A percentile compares a stretch with the other conserved stretches of the same genome.
phyloP scores from a whole-genome alignment of 2,329 filamentous ascomycete genomes.

The Calonectria ilicicola region DNA sequence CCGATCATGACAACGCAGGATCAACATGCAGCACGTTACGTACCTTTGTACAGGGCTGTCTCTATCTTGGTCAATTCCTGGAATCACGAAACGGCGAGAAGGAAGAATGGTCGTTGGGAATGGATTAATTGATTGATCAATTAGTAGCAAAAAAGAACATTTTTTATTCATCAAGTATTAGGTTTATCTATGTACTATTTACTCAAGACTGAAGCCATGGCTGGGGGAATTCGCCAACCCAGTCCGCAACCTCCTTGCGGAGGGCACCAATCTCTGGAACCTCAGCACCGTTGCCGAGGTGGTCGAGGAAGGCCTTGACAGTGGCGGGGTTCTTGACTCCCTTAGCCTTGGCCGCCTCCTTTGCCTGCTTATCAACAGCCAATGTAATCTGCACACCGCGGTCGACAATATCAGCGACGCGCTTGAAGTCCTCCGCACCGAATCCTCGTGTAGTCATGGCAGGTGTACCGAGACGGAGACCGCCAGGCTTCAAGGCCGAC shows the following conservation, averaged over 20 bases:
- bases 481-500: constrained; percentile 90
- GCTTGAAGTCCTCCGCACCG: constrained; percentile 83
- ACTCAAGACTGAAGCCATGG: constrained; percentile 43
- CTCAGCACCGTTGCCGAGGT: constrained; percentile 73
- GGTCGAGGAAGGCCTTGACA: constrained; percentile 74
- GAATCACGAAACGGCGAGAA: background rate
- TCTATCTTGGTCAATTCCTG: background rate
- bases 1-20: background rate
- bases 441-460: constrained; percentile 97
- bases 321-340: constrained; percentile 73
- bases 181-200: constrained; percentile 17
- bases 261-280: constrained; percentile 76
- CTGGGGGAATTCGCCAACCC: constrained; percentile 66
- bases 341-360: constrained; percentile 72
- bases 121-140: background rate
- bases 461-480: constrained; percentile 89
- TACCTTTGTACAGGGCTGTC: background rate
- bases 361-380: constrained; percentile 76
- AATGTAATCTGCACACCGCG: constrained; percentile 81
- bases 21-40: background rate
- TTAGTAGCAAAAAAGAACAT: constrained; percentile 20
- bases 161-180: constrained; percentile 6
- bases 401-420: constrained; percentile 85
- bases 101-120: background rate
- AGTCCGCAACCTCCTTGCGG: constrained; percentile 76